Base-by-base conservation (phyloP, 2,329 filamentous ascomycete genomes). In the Penicillium thymicola region DNA sequence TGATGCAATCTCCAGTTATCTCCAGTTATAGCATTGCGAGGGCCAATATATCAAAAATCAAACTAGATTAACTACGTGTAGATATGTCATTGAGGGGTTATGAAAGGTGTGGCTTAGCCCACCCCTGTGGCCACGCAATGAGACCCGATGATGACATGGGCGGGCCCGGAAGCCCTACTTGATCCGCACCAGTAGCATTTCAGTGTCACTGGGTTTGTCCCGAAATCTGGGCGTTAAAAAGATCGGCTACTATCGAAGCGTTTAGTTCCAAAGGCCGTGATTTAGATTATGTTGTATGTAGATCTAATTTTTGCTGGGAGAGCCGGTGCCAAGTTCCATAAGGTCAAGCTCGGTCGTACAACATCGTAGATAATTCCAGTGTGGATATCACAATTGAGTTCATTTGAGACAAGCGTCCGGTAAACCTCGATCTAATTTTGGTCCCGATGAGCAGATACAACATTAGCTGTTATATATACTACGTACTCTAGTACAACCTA, bases 21-120 rank as follows among this genome's bases (percentile, higher is more conserved):
- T 21, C 32, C 21, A 25, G 9, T 48, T 23, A 36, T 27, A 9
- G 8, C 34, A 48, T 37, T 25, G 21, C 11, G n/a, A 32, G 2
- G 25, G 27, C 13, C 9, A n/a, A 16, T 30, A 10, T 27, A 16
- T 21, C n/a, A 18, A 49, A 49, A 28, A 30, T 8, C 2, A 27
- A 38, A 18, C 34, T n/a, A 30, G 18, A 50, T 42, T 28, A 30
- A 36, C 30, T 40, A 36, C 38, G 14, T n/a, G 4, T 10, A 28
- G 2, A 36, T 55, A 55, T 51, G 48, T 46, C 48, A 55, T 55
- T 21, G 38, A 55, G 32, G 34, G 34, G 27, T 44, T 25, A 21
- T 43, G 51, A 27, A 51, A n/a, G 36, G 23, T 52, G 53, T 55
- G 53, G 53, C 53, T 55, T 55, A 44, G 40, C 32, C 18, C 34